Evolutionary conservation across 257 asterid species (phyloP).

Genomic region (Solanum raphanifolium): DNA sequence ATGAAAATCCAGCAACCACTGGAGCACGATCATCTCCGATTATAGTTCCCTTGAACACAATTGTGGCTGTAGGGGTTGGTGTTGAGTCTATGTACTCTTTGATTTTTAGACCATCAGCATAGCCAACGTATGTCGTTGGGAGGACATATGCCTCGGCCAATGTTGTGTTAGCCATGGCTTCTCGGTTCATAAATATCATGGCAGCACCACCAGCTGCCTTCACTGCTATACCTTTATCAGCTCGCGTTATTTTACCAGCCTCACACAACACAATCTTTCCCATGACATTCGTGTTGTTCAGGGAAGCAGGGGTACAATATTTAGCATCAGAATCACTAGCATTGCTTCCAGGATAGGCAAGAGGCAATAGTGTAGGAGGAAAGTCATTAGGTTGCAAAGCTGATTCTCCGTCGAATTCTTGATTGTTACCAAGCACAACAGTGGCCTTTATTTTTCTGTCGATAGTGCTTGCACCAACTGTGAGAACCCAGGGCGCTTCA

Average conservation of each 20-base stretch:
- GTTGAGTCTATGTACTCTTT: background rate
- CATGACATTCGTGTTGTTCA: conserved; percentile 2
- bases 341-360: conserved; percentile 6
- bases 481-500: conserved; percentile 36
- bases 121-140: background rate
- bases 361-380: background rate
- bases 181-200: conserved; percentile 4
- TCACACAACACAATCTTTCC: conserved; percentile 43
- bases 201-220: conserved; percentile 27
- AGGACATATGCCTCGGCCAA: background rate
- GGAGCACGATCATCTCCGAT: background rate
- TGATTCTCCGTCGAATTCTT: conserved; percentile 17
- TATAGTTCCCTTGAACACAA: background rate
- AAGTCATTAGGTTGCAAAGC: conserved; percentile 18
- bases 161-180: background rate
- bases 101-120: background rate
- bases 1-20: background rate
- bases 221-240: conserved; percentile 15
- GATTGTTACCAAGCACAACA: conserved; percentile 15
- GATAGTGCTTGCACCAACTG: conserved; percentile 35
- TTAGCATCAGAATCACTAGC: background rate
- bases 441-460: conserved; percentile 22
- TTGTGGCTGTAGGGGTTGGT: background rate
- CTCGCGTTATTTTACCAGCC: background rate
- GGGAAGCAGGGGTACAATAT: conserved; percentile 2